Evolutionary conservation across 2,329 filamentous ascomycete species (phyloP).

Genomic region (Fusarium armeniacum): DNA sequence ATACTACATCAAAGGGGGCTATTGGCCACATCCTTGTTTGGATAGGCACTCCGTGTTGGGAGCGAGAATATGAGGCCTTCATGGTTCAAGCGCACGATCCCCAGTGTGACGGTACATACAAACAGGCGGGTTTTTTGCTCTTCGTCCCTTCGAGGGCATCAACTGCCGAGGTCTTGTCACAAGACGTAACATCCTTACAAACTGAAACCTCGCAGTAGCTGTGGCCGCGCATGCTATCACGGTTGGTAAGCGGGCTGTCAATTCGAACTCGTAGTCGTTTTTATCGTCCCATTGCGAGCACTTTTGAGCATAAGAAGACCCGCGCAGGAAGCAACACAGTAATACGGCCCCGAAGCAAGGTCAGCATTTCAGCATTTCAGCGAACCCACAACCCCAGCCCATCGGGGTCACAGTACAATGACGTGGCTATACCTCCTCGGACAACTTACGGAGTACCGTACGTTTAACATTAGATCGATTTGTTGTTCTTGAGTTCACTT

Average conservation of each 20-base stretch:
- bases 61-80: conserved; percentile 27
- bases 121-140: neutral
- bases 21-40: conserved; percentile 7
- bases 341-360: conserved; percentile 31
- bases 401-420: conserved; percentile 50
- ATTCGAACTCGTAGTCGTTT: neutral
- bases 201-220: conserved; percentile 28
- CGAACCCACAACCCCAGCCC: conserved; percentile 42
- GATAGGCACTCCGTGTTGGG: conserved; percentile 6
- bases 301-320: neutral
- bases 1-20: conserved; percentile 21
- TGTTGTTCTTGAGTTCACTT: conserved; percentile 37
- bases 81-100: conserved; percentile 1
- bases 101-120: neutral
- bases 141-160: conserved; percentile 3
- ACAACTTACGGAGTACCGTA: conserved; percentile 11
- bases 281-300: conserved; percentile 17
- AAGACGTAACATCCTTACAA: conserved; percentile 16
- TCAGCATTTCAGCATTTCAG: conserved; percentile 23
- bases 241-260: conserved; percentile 2
- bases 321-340: conserved; percentile 4
- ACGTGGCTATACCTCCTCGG: conserved; percentile 45
- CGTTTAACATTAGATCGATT: conserved; percentile 41
- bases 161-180: conserved; percentile 36
- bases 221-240: conserved; percentile 11